These are phyloP conservation scores for Golovinomyces cichoracearum DNA, from an alignment of 2,329 filamentous ascomycete genomes.

Conservation along the genomic window DNA sequence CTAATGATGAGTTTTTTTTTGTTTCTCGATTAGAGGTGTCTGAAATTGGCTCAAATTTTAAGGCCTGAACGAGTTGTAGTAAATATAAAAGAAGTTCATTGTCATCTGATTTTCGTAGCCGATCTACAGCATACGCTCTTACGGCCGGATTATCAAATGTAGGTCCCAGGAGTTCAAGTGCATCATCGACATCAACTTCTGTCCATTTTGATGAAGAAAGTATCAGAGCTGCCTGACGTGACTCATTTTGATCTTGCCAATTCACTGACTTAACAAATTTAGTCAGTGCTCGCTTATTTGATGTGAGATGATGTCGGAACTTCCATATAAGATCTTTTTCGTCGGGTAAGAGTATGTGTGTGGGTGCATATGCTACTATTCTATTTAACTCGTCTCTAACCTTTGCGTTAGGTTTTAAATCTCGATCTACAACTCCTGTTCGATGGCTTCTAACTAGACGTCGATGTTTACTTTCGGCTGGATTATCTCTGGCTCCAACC, in stretches of 20 bases:
- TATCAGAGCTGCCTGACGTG: slow-evolving; percentile 69
- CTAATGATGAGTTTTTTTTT: slow-evolving; percentile 55
- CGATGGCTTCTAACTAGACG: slow-evolving; percentile 69
- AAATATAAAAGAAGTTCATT: slow-evolving; percentile 77
- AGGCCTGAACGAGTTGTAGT: slow-evolving; percentile 76
- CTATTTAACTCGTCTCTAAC: slow-evolving; percentile 78
- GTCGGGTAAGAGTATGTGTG: slow-evolving; percentile 61
- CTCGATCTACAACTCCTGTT: slow-evolving; percentile 80
- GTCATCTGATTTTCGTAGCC: slow-evolving; percentile 75
- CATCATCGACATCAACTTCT: slow-evolving; percentile 90
- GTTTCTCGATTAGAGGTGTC: slow-evolving; percentile 34
- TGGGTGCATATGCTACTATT: slow-evolving; percentile 80
- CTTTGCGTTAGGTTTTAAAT: slow-evolving; percentile 87
- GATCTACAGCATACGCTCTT: slow-evolving; percentile 75
- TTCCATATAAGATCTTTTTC: slow-evolving; percentile 96
- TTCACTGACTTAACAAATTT: slow-evolving; percentile 97
- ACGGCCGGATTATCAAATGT: slow-evolving; percentile 75
- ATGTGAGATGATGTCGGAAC: slow-evolving; percentile 77
- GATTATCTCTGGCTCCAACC: slow-evolving; percentile 68
- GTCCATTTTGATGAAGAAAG: slow-evolving; percentile 56
- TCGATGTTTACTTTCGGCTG: slow-evolving; percentile 82
- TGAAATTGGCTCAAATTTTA: slow-evolving; percentile 71
- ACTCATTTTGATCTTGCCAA: slow-evolving; percentile 67
- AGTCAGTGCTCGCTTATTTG: slow-evolving; percentile 75
- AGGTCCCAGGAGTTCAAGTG: slow-evolving; percentile 74